Conservation (phyloP, 2,329 filamentous ascomycete species). For the Hymenoscyphus linearis region DNA sequence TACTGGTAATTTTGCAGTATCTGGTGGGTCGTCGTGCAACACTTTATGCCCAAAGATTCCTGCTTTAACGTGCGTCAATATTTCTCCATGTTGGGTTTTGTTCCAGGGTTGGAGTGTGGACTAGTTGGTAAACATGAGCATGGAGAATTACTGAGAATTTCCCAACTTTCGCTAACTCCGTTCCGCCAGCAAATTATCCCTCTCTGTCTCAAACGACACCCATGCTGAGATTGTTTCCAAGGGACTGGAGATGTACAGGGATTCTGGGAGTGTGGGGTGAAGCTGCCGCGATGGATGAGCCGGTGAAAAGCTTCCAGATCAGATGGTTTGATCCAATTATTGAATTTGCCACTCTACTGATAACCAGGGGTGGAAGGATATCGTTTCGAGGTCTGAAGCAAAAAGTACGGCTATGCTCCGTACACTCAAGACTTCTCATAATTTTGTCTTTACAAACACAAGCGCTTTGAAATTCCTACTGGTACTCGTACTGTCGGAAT, state of each 20-base stretch:
- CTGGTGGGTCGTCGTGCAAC: neutral
- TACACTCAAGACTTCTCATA: constrained; percentile 1
- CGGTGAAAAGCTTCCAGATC: constrained; percentile 2
- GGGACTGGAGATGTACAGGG: constrained; percentile 8
- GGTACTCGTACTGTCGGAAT: too few relatives aligned
- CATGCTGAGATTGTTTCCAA: constrained; percentile 21
- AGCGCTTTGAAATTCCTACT: neutral
- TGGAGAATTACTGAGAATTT: neutral
- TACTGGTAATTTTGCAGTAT: neutral
- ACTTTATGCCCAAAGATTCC: neutral
- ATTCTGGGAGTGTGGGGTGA: constrained; percentile 3
- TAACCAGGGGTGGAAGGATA: neutral
- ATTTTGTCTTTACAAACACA: neutral
- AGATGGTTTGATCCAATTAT: constrained; percentile 2
- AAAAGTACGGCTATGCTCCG: neutral
- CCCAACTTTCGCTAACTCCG: neutral
- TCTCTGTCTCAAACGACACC: constrained; percentile 8
- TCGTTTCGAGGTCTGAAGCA: neutral
- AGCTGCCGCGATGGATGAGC: constrained; percentile 1
- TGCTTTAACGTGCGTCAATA: neutral
- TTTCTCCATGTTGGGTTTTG: neutral
- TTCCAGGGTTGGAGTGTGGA: neutral
- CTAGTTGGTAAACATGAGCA: neutral
- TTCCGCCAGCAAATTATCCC: neutral
- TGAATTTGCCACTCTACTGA: constrained; percentile 1